Evolutionary conservation across 768 basidiomycete species (phyloP), one percentile per base, ranked within the genome.

Genomic region (Rhodotorula kratochvilovae): DNA sequence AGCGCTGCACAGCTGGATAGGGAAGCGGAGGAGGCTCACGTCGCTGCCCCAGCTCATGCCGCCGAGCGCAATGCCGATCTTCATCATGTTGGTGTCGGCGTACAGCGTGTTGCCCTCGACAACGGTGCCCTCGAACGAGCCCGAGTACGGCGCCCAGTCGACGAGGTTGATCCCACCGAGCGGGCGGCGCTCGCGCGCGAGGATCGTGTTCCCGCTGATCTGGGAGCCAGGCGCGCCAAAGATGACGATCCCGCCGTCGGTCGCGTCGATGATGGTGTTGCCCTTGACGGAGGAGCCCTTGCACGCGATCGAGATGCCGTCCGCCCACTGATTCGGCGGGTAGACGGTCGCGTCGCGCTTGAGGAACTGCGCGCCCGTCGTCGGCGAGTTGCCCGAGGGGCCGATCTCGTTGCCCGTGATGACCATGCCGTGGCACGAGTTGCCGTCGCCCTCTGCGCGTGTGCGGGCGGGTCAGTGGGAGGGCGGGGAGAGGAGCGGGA

Each of bases 251-350:
- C 64, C 72, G 36, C 68, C 74, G 43, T 79, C 78, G 10, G 79
- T 79, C 23, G 76, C 76, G 42, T 78, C 79, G 33, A 70, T 75
- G 61, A 79, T 67, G 17, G 63, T 70, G 70, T 79, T 79, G 62
- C 67, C 67, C 11, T 69, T 69, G 62, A 79, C 73, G 29, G 62
- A 59, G n/a, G 70, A 73, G 11, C 59, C 61, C 31, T 61, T 64
- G 74, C 79, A 79, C 2, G 76, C 72, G 59, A 77, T 33, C 25
- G 74, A 76, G 56, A 79, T 77, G 25, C 78, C 79, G 62, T 79
- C 79, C 35, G 79, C 78, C 78, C 77, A 72, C 51, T 69, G 53
- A 25, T 50, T 35, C 7, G 62, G 48, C 5, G 31, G 42, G 61
- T 55, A 53, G 36, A 63, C 66, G 11, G 51, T 33, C 16, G 42